phyloP scores from a whole-genome alignment of 2,329 filamentous ascomycete genomes.

The Niveomyces coronatus region DNA sequence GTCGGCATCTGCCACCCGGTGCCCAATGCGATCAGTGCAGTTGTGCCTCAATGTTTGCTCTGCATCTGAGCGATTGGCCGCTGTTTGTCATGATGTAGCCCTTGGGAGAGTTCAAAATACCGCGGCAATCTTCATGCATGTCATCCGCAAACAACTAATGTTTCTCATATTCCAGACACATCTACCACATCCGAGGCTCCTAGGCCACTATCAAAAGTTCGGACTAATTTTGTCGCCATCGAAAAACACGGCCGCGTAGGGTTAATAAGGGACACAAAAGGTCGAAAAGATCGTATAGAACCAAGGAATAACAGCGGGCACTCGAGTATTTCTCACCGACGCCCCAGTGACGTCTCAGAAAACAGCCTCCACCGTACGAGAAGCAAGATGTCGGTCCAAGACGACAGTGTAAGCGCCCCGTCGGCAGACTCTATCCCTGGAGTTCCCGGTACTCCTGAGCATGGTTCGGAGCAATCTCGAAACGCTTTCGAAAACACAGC shows the following conservation, averaged over 20 bases:
- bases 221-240: slow-evolving; percentile 65
- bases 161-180: slow-evolving; percentile 2
- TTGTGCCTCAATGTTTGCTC: no score
- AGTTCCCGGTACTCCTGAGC: slow-evolving; percentile 1
- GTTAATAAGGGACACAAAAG: slow-evolving; percentile 33
- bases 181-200: slow-evolving; percentile 37
- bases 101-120: no score
- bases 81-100: no score
- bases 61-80: no score
- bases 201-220: slow-evolving; percentile 62
- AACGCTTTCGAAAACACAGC: slow-evolving; percentile 6
- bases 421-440: slow-evolving; percentile 7
- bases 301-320: slow-evolving; percentile 28
- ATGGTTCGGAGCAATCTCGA: slow-evolving; percentile 4
- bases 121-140: neutral
- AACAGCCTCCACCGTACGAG: slow-evolving; percentile 28
- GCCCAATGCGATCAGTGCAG: neutral
- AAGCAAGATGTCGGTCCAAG: slow-evolving; percentile 18
- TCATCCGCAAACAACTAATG: slow-evolving; percentile 1
- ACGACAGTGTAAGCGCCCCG: slow-evolving; percentile 14
- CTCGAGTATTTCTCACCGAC: slow-evolving; percentile 26
- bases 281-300: no score
- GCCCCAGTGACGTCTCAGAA: slow-evolving; percentile 26
- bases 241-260: slow-evolving; percentile 54
- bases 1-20: slow-evolving; percentile 1